Evolutionary conservation across 176 grass and related monocot species (phyloP), one percentile per base, ranked within the genome.

Genomic region (Echinochloa phyllopogon): DNA sequence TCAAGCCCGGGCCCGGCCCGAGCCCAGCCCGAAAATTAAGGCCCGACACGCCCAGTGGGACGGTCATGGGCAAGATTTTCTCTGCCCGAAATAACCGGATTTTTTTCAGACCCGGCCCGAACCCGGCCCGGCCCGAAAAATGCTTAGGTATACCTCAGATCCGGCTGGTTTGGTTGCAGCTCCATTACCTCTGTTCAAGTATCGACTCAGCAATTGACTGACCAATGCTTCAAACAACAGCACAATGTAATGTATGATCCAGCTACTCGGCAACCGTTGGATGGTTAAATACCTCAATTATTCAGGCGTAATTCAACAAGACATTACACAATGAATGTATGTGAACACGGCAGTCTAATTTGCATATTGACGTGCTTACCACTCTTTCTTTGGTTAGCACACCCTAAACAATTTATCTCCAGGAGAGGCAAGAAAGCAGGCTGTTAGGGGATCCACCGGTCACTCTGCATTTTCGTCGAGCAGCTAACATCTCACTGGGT

Each of bases 361-460:
- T 55, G 87, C 75, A 72, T 86, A 64, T 76, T 76, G 82, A 53
- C 16, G 41, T 33, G 78, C 72, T 76, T 55, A 43, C 47, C 58
- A 72, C 38, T 61, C 87, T 44, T 52, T 41, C 81, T 75, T 91
- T 78, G 39, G 77, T 89, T 49, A 86, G 78, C 29, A 90, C 89
- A 74, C 72, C 88, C 68, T 84, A 86, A 41, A 80, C 47, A 41
- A 77, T 65, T 89, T 79, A 52, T 80, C 81, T 49, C 74, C 83
- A 64, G 76, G 86, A 48, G 86, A 91, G 43, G 90, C 93, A 77
- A 92, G 83, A 90, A 87, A 92, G 84, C 89, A 87, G 82, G 61
- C 89, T 70, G 63, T 82, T 53, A 40, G 88, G 90, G 27, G 93
- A 92, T 83, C 91, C 86, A 79, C 84, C 81, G 25, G 80, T 72